Evolutionary conservation across 1,139 yeast genomes (phyloP), one percentile per base, ranked within the genome.

Genomic region (Waltiozyma sp.): DNA sequence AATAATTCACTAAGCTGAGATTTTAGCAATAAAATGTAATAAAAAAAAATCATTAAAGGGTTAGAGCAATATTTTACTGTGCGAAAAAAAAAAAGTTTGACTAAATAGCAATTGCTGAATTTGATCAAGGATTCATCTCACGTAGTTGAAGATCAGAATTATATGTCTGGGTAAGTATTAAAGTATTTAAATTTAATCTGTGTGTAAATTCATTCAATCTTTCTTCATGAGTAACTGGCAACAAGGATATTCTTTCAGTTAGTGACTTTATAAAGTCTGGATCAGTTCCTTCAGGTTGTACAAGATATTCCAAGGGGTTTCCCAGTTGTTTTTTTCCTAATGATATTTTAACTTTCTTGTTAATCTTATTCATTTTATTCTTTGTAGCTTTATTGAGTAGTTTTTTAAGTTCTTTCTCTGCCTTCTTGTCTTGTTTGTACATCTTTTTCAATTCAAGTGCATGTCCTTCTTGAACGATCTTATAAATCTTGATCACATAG

Each of bases 381-480:
- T 31, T 31, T 3, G 34, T n/a, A 4, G 18, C 18, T 14, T 31
- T 31, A 7, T n/a, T 31, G 18, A n/a, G 16, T 14, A n/a, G 18
- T n/a, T 31, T 31, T 18, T 31, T 31, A 3, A 31, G 18, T 7
- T 31, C 18, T 15, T 31, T 31, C 14, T 31, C 34, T 4, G 9
- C 18, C 18, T 31, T 31, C 34, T n/a, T 31, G 34, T 31, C 34
- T 14, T n/a, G 18, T n/a, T 31, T 31, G 18, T 31, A 31, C 11
- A 15, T 14, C 34, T 39, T 43, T 42, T 14, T 39, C 14, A 31
- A 31, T 14, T 37, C 23, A 16, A 31, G 23, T 40, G 40, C 14
- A 37, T 40, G 37, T 24, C 43, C 36, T 45, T 48, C 41, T 40
- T 42, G 19, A 46, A 44, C 18, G 46, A 28, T 16, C 37, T 40